Conservation (phyloP, 75 land plant species). For the Sequoia sempervirens region DNA sequence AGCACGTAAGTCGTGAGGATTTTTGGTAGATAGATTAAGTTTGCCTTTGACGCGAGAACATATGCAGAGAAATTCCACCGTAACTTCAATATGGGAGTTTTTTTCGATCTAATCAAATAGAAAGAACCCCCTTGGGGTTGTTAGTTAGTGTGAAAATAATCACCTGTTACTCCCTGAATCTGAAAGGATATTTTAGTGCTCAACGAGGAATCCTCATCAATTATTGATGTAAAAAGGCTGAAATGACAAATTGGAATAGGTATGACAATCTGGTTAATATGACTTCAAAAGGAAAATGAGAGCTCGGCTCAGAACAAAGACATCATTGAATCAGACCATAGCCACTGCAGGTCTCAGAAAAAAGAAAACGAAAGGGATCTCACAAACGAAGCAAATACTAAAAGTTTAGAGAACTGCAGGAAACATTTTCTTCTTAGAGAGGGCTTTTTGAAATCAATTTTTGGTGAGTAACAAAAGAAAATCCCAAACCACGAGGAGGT, state of each 20-base stretch:
- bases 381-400: neutral
- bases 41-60: neutral
- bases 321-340: neutral
- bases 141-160: too few relatives aligned
- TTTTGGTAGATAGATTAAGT: neutral
- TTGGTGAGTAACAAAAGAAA: neutral
- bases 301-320: neutral
- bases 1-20: neutral
- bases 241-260: too few relatives aligned
- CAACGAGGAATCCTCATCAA: neutral
- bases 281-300: neutral
- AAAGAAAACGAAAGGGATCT: neutral
- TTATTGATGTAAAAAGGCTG: too few relatives aligned
- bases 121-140: neutral
- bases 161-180: neutral
- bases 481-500: neutral
- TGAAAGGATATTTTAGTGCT: neutral
- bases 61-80: neutral
- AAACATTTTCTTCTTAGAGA: neutral
- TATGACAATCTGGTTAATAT: neutral
- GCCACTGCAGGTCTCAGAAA: neutral
- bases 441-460: neutral
- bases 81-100: neutral
- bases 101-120: neutral
- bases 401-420: neutral